Base-by-base conservation (phyloP, 2,329 filamentous ascomycete species). In the Scedosporium minutisporum region DNA sequence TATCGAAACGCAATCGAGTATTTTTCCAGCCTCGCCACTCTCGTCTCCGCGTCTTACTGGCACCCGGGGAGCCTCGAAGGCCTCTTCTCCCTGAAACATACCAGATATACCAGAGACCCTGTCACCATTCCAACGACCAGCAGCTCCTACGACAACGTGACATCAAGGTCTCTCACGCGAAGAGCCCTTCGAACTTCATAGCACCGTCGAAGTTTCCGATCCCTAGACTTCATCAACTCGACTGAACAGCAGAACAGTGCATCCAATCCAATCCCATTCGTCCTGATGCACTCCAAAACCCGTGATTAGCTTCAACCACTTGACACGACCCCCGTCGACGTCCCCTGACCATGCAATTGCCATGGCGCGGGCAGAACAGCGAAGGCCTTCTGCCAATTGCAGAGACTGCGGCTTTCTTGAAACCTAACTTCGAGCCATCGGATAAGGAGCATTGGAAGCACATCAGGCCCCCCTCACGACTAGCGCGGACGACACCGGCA, bases 401-500 rank as follows among this genome's bases (percentile, higher is more conserved):
- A 18, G 41, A 58, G 53, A 25, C 33, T 23, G 64, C 65, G 16
- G 61, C 64, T 16, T 61, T 64, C 41, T 60, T 61, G 6, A 64
- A 59, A 51, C 59, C 63, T 59, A 64, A 63, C 33, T 29, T 62
- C 27, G 63, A 62, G 41, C 38, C 64, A 6, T 62, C 65, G 21
- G 72, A 71, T 16, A 61, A 66, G 18, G 72, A 75, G 59, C 70
- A 71, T 55, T 70, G 75, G 38, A 71, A 71, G 64, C 58, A 58
- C 29, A 27, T 57, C 51, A 41, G 58, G 58, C 53, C 53, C 18
- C 58, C 64, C n/a, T 63, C 70, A 60, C 71, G 74, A 25, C 77
- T 80, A 72, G 69, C 69, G 58, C 75, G 82, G 63, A 80, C 80
- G 6, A 82, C 81, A 6, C 84, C 82, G 48, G 77, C 81, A 51